Evolutionary conservation across 768 basidiomycete genomes (phyloP).

Genomic region (Kwoniella dejecticola): DNA sequence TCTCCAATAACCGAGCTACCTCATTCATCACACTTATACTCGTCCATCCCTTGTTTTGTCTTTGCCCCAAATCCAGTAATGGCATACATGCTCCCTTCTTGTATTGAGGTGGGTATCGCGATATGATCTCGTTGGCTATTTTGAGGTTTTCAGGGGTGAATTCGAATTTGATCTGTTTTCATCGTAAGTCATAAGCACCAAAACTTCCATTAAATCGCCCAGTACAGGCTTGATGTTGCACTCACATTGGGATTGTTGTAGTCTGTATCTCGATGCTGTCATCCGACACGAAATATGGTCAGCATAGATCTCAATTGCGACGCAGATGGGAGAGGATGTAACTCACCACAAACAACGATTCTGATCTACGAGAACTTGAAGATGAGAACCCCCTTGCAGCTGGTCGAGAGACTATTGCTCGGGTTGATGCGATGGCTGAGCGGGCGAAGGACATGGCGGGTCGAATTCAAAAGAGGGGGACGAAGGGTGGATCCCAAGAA

Average conservation of each 20-base stretch:
- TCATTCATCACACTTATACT: constrained; percentile 99
- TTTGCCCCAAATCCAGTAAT: constrained; percentile 90
- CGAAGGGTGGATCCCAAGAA: too few species aligned
- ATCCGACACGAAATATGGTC: background rate
- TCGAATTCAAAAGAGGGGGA: background rate
- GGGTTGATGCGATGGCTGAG: constrained; percentile 27
- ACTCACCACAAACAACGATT: constrained; percentile 84
- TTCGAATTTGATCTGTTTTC: constrained; percentile 78
- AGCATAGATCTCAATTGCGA: background rate
- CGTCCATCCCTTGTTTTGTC: constrained; percentile 98
- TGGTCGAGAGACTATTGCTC: constrained; percentile 16
- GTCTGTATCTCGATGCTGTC: constrained; percentile 89
- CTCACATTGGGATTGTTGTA: constrained; percentile 89
- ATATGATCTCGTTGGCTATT: constrained; percentile 83
- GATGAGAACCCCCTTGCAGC: constrained; percentile 55
- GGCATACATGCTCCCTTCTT: constrained; percentile 99
- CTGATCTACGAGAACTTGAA: constrained; percentile 64
- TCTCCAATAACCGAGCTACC: constrained; percentile 85
- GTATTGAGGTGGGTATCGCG: constrained; percentile 93
- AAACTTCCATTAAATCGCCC: too few species aligned
- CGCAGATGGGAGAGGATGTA: background rate
- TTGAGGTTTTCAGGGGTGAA: constrained; percentile 80
- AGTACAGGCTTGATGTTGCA: too few species aligned
- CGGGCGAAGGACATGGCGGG: constrained; percentile 34
- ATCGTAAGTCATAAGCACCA: background rate